phyloP scores from a whole-genome alignment of 208 protist genomes.

The Crithidia brevicula region DNA sequence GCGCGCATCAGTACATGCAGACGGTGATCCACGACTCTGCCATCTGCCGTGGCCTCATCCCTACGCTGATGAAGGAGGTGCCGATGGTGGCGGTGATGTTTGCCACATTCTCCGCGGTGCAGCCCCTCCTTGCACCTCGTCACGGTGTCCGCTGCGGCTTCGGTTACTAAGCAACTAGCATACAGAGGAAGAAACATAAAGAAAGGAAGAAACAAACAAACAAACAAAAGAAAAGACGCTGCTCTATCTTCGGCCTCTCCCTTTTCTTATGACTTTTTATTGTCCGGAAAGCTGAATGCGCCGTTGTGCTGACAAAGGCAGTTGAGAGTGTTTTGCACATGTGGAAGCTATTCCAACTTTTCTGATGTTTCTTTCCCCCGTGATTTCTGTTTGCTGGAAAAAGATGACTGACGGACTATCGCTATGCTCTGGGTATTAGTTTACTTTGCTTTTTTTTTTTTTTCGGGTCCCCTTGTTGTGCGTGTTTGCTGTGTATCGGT shows the following conservation, averaged over 20 bases:
- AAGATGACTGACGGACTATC: too few relatives aligned
- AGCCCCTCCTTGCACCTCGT: conserved; percentile 76
- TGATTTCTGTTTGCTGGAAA: too few relatives aligned
- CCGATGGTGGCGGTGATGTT: conserved; percentile 90
- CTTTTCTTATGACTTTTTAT: conserved; percentile 1
- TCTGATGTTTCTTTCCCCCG: too few relatives aligned
- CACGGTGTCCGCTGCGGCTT: conserved; percentile 88
- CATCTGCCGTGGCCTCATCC: conserved; percentile 79
- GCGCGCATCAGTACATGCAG: conserved; percentile 88
- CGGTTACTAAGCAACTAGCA: conserved; percentile 90
- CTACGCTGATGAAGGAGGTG: conserved; percentile 86
- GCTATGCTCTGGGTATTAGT: too few relatives aligned
- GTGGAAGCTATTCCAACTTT: too few relatives aligned
- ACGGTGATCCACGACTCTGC: conserved; percentile 92
- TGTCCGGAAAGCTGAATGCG: too few relatives aligned
- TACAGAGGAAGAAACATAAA: too few relatives aligned
- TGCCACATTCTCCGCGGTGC: conserved; percentile 77
- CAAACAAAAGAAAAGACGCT: not conserved
- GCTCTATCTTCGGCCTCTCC: not conserved
- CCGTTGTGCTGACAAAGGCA: too few relatives aligned
- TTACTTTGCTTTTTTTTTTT: not conserved
- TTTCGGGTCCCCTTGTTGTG: not conserved
- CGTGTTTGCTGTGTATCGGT: not conserved
- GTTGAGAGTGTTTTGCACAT: too few relatives aligned
- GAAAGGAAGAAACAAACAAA: not conserved